Conservation (phyloP, 1,139 yeast species). For the Spencermartinsiella ligniputridi region DNA sequence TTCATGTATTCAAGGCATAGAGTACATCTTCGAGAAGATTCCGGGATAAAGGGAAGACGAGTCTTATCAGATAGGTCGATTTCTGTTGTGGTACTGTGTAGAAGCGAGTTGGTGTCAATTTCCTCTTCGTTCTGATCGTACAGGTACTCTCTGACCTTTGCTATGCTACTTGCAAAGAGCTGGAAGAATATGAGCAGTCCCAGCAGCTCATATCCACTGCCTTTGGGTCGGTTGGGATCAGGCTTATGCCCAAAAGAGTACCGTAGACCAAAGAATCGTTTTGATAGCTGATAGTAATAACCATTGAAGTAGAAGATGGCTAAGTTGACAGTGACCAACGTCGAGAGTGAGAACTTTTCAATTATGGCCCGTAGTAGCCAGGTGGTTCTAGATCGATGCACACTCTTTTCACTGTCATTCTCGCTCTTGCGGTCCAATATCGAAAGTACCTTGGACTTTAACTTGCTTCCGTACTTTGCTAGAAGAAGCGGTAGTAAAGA, state of each 20-base stretch:
- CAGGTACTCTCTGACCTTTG: background rate
- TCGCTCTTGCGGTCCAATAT: background rate
- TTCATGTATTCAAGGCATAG: constrained; percentile 76
- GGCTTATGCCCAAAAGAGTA: constrained; percentile 46
- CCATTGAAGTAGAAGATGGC: constrained; percentile 82
- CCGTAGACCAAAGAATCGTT: constrained; percentile 72
- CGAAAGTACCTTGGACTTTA: background rate
- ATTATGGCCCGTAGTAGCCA: background rate
- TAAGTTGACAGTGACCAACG: constrained; percentile 53
- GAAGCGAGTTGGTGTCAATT: background rate
- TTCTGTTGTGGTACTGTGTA: constrained; percentile 1
- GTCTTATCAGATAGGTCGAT: constrained; percentile 55
- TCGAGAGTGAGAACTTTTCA: constrained; percentile 17
- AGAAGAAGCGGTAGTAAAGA: constrained; percentile 22
- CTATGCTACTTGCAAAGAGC: constrained; percentile 30
- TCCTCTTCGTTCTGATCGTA: background rate
- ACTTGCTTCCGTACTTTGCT: constrained; percentile 10
- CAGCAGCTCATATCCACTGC: constrained; percentile 70
- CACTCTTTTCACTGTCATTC: background rate
- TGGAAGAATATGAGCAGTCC: constrained; percentile 70
- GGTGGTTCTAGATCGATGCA: background rate
- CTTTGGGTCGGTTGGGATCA: constrained; percentile 29
- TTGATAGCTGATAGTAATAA: constrained; percentile 69
- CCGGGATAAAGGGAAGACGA: constrained; percentile 65
- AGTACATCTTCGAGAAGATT: constrained; percentile 69